Base-by-base conservation (phyloP, 108 stramenopile species). In the Mediolabrus comicus region DNA sequence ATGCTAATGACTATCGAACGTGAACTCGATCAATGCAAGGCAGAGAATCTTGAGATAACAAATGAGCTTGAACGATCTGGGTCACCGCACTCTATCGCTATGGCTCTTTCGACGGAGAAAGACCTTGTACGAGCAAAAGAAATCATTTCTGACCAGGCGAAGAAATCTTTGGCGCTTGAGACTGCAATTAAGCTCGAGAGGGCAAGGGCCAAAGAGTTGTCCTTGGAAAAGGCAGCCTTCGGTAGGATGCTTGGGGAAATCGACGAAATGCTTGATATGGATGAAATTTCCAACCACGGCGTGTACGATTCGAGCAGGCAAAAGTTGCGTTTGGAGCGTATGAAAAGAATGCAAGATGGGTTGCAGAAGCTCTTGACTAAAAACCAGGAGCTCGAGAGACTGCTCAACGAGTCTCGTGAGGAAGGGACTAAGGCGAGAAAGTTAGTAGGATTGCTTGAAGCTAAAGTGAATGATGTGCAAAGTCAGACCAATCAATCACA, bases 261-360 rank as follows among this genome's bases (percentile, higher is more conserved):
- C 34, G 53, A 67, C 39, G 26, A 54, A 22, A 4, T 53, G 17
- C 53, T 67, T 64, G 55, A 57, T 49, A 59, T 62, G 17, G 41
- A 13, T 8, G 22, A 5, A 17, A 17, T 22, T 22, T 49, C 46
- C 1, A 49, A 24, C 19, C 46, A 49, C 2, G 22, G 7, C 46
- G 16, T 49, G 4, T 49, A 3, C 10, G 46, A 24, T 49, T 17
- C 22, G 19, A 49, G 46, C 19, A 49, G 46, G 46, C 46, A 49
- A 49, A 49, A 49, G 22, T 22, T 49, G 46, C 46, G 46, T 2
- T 22, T 75, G 19, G 60, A 53, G 51, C 43, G 60, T 8, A 75
- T 75, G 53, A 52, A 55, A 67, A 65, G 41, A 27, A 55, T 67
- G 59, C 49, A 62, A 65, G 10, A 34, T 46, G 26, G 41, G 35